Conservation (phyloP, 805 yeast genomes). For the Torulaspora franciscae region DNA sequence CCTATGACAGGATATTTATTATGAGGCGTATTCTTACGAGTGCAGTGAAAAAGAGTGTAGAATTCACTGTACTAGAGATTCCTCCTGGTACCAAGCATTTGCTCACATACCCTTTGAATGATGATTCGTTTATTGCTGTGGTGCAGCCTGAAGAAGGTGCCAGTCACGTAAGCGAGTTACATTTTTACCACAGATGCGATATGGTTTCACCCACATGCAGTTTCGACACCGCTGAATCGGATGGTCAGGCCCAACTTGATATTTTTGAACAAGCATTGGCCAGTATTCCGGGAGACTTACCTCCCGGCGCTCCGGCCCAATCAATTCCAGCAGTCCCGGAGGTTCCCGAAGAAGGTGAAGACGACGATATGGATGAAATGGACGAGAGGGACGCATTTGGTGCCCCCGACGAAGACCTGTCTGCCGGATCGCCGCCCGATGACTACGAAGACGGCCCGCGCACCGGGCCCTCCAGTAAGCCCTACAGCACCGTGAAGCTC, state of each 20-base stretch:
- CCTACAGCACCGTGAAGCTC: slow-evolving; percentile 12
- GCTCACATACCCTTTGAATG: slow-evolving; percentile 9
- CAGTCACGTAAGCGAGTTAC: slow-evolving; percentile 8
- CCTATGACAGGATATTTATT: slow-evolving; percentile 10
- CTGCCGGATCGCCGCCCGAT: neutral
- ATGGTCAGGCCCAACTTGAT: neutral
- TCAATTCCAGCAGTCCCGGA: neutral
- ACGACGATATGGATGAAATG: slow-evolving; percentile 13
- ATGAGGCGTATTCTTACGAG: slow-evolving; percentile 11
- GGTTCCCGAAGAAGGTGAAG: slow-evolving; percentile 4
- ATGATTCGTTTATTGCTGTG: slow-evolving; percentile 13
- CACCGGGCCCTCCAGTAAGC: neutral
- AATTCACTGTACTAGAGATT: slow-evolving; percentile 3
- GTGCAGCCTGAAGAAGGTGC: slow-evolving; percentile 10
- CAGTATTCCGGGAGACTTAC: neutral
- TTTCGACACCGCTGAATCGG: neutral
- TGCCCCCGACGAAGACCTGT: slow-evolving; percentile 2
- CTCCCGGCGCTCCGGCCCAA: neutral
- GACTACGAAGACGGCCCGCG: neutral
- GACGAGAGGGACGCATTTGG: slow-evolving; percentile 14
- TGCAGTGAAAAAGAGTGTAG: neutral
- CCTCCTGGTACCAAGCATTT: slow-evolving; percentile 7
- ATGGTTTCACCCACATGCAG: neutral
- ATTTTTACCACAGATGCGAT: slow-evolving; percentile 10
- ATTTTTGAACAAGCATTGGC: neutral